phyloP scores from a whole-genome alignment of 106 monocot genomes.

The Platanthera zijinensis region DNA sequence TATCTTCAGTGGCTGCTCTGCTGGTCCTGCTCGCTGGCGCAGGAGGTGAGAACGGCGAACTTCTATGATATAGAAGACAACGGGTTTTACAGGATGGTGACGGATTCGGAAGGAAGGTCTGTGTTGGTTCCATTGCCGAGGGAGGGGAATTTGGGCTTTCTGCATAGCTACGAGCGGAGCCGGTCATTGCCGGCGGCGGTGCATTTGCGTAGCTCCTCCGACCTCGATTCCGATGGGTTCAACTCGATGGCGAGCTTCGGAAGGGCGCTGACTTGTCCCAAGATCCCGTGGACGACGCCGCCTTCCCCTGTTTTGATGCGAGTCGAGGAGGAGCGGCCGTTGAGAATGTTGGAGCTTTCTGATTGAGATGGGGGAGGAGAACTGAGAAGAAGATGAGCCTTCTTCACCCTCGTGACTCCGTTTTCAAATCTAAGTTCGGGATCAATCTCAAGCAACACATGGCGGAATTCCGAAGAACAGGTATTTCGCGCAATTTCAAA shows the following conservation, averaged over 20 bases:
- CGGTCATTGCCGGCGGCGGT: not conserved
- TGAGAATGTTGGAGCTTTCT: not conserved
- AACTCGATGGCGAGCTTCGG: not conserved
- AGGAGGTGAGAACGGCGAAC: slow-evolving; percentile 4
- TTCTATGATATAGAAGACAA: slow-evolving; percentile 20
- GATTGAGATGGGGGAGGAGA: not conserved
- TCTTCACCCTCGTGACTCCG: no score
- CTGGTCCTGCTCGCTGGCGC: slow-evolving; percentile 7
- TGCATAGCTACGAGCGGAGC: not conserved
- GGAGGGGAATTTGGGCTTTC: not conserved
- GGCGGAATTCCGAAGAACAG: no score
- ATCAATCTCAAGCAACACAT: no score
- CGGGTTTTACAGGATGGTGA: slow-evolving; percentile 6
- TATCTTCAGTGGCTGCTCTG: slow-evolving; percentile 14
- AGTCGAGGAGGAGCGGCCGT: not conserved
- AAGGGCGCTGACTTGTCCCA: not conserved
- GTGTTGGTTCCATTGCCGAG: slow-evolving; percentile 8
- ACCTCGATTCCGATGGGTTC: not conserved
- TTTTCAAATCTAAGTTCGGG: no score
- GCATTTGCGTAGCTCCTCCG: not conserved
- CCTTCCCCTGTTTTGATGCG: not conserved
- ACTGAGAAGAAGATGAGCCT: no score
- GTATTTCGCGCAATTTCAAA: no score
- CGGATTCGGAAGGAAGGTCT: not conserved
- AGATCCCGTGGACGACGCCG: not conserved